Conservation (phyloP, 805 yeast genomes). For the Groenewaldozyma tartarivorans region DNA sequence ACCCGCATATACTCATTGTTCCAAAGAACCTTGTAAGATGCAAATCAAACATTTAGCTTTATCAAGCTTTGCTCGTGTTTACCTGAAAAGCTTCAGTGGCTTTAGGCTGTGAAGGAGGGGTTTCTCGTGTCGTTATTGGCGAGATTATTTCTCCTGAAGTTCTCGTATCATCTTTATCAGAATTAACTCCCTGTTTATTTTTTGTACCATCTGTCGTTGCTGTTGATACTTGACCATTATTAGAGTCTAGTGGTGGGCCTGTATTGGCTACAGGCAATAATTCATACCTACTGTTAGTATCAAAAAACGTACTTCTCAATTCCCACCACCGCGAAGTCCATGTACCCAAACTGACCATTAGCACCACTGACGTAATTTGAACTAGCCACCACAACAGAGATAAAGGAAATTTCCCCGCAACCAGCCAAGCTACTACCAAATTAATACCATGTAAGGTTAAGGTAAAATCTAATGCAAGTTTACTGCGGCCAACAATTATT, state of each 20-base stretch:
- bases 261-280: conserved; percentile 22
- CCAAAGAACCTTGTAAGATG: no score
- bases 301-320: conserved; percentile 79
- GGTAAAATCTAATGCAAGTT: conserved; percentile 94
- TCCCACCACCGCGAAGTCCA: conserved; percentile 92
- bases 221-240: neutral
- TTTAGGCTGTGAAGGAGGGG: neutral
- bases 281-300: conserved; percentile 29
- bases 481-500: conserved; percentile 81
- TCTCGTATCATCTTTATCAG: no score
- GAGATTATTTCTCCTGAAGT: neutral
- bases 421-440: conserved; percentile 56
- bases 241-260: conserved; percentile 15
- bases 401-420: conserved; percentile 58
- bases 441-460: conserved; percentile 83
- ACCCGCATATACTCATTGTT: no score
- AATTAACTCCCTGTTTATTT: no score
- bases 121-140: neutral
- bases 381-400: conserved; percentile 77
- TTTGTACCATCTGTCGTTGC: no score
- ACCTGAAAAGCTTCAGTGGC: neutral
- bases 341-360: conserved; percentile 74
- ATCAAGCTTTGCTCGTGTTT: no score
- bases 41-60: no score
- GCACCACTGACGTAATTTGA: conserved; percentile 55